Evolutionary conservation across 805 yeast genomes (phyloP), one percentile per base, ranked within the genome.

Genomic region (Pichia paraexigua): DNA sequence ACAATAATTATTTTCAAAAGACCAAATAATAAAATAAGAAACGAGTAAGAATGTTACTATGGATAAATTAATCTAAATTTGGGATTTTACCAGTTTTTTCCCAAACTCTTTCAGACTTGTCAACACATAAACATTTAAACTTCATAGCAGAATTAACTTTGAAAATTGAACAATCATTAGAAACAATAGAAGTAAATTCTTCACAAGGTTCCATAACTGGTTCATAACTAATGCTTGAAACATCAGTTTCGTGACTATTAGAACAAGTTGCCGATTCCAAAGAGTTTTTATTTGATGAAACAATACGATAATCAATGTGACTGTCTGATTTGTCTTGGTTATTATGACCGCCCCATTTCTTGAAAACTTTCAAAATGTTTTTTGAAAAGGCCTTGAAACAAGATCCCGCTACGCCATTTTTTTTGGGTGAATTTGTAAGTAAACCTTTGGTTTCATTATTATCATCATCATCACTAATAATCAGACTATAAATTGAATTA

Each of bases 41-140:
- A 28, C 5, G 3, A 28, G 13, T 9, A 28, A 7, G n/a, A n/a
- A n/a, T n/a, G n/a, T n/a, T n/a, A 28, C 12, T 28, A 12, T 28
- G 9, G 9, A 25, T 20, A n/a, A 35, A 25, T 18, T 45, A 6
- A 18, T 46, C 21, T 20, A 50, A 13, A 13, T 25, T 30, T 42
- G 49, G 53, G 5, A 46, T 15, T n/a, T 32, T 39, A 22, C 53
- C 53, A 8, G 50, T 46, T 35, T 18, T 44, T n/a, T 49, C 53
- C 53, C 53, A 49, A 18, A 8, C 21, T 20, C 48, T 45, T 4
- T 24, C 10, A 13, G 47, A 22, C 6, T 43, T 37, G 15, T 48
- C 46, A n/a, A 7, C 6, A 17, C 53, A 50, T 24, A 50, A 24
- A 5, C 15, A 25, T 37, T 47, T 50, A 30, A 50, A 50, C 9